phyloP scores from a whole-genome alignment of 129 eudicot genomes.

The Artemisia argyi region DNA sequence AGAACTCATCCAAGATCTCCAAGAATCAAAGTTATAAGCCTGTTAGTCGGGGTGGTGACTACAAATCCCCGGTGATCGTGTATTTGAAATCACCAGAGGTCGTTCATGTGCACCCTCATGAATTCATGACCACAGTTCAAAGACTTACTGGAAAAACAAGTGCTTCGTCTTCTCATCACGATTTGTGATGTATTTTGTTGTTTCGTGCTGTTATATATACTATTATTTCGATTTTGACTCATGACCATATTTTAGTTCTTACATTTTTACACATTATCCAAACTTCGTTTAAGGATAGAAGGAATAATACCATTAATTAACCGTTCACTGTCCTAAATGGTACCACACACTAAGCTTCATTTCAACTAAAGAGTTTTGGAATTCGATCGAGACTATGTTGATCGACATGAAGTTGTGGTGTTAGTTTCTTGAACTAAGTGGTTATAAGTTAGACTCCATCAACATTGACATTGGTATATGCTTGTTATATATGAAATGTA shows the following conservation, averaged over 20 bases:
- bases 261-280: background rate
- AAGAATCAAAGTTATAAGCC: slow-evolving; percentile 18
- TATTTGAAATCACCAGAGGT: slow-evolving; percentile 34
- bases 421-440: background rate
- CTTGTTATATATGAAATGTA: background rate
- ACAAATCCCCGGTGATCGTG: slow-evolving; percentile 33
- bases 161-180: slow-evolving; percentile 25
- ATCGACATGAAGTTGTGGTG: background rate
- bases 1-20: slow-evolving; percentile 23
- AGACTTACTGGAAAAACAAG: slow-evolving; percentile 32
- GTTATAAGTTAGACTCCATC: background rate
- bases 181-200: background rate
- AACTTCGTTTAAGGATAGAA: background rate
- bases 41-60: slow-evolving; percentile 9
- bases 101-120: slow-evolving; percentile 38
- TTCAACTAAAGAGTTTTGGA: too few species aligned
- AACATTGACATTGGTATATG: background rate
- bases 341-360: too few species aligned
- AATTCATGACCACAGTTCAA: slow-evolving; percentile 44
- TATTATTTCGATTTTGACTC: too few species aligned
- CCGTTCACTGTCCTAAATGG: too few species aligned
- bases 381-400: background rate
- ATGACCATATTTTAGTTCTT: too few species aligned
- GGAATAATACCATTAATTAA: background rate
- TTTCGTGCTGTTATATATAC: background rate